phyloP scores from a whole-genome alignment of 345 rosid species.

The Brassica rapa region DNA sequence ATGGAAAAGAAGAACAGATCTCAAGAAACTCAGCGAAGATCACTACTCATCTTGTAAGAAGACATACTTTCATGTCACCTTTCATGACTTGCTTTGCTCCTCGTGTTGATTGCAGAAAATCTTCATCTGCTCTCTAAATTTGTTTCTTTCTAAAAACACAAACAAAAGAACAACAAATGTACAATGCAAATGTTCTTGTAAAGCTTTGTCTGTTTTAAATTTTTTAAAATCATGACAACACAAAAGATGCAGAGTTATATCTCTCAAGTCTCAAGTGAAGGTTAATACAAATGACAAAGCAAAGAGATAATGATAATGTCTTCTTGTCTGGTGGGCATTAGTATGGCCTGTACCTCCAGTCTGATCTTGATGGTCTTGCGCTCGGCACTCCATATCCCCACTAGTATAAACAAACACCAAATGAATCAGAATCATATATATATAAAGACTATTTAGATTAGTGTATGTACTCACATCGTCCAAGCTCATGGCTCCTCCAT shows the following conservation, averaged over 20 bases:
- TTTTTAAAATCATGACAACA: conserved; percentile 14
- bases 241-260: background rate
- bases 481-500: conserved; percentile 61
- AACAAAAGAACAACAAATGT: conserved; percentile 10
- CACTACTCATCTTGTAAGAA: conserved; percentile 46
- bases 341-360: conserved; percentile 94
- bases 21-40: conserved; percentile 44
- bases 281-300: conserved; percentile 32
- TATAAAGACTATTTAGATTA: background rate
- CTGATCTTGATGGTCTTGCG: conserved; percentile 75
- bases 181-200: conserved; percentile 22
- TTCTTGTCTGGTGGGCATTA: conserved; percentile 29
- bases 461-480: conserved; percentile 60
- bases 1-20: conserved; percentile 17
- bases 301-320: background rate
- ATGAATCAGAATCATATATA: background rate
- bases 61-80: conserved; percentile 39
- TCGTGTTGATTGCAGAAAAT: conserved; percentile 45
- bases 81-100: conserved; percentile 60
- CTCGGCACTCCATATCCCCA: conserved; percentile 71
- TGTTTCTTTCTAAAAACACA: background rate
- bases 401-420: conserved; percentile 38
- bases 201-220: background rate
- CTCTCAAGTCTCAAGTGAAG: background rate
- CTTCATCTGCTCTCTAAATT: conserved; percentile 31